Base-by-base conservation (phyloP, 139 green algal species). In the Picochlorum sp. region DNA sequence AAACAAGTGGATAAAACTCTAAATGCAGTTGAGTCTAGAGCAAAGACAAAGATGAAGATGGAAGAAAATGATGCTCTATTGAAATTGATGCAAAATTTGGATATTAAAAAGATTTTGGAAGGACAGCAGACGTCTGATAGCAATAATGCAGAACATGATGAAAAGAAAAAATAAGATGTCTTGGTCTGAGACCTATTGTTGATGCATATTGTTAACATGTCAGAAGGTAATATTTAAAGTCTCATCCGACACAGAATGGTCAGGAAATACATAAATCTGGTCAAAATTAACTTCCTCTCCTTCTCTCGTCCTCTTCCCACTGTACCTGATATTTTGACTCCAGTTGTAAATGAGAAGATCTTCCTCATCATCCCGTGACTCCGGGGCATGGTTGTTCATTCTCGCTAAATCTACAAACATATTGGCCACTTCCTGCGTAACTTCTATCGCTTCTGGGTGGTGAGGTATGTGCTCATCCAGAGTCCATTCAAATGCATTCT, bases 401-500 rank as follows among this genome's bases (percentile, higher is more conserved):
- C 85, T 75, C 9, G 84, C 78, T 61, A 83, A 70, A 18, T 44
- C 55, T 20, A 88, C 73, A 8, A 94, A 77, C 40, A 79, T 89
- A 63, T 90, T 90, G 30, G 76, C 84, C 14, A 89, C 68, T 36
- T 70, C 67, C 54, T 70, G 67, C 0, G 69, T 69, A 25, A 71
- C 50, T 9, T 65, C 59, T 7, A 77, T 70, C 8, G 70, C 70
- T 13, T 67, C 70, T 3, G 67, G 67, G 28, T 72, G 59, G 57
- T 90, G 83, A 0, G 83, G 83, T 61, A 90, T 90, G 67, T 86
- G 59, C 52, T 85, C 66, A 44, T 64, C 50, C 4, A 55, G 59
- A 12, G 63, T 79, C 83, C 83, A 90, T 64, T 90, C 82, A 65
- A 79, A 92, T 0, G 77, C 64, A 56, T 91, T 91, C 70, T 92